Evolutionary conservation across 371 early-diverging fungal genomes (phyloP).

Genomic region (Mortierella sp.): DNA sequence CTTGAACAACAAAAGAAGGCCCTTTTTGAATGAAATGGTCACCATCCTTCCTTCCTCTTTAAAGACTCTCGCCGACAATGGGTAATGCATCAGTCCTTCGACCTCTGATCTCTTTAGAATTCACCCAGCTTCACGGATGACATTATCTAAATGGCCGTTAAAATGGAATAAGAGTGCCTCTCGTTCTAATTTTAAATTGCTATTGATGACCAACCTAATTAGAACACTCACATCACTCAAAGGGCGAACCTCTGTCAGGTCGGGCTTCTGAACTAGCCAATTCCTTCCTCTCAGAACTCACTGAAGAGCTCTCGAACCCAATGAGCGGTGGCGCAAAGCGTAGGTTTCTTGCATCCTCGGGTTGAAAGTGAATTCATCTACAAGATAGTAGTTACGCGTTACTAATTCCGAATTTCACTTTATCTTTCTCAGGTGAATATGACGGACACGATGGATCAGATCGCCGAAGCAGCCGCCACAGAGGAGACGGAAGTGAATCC

Average conservation of each 20-base stretch:
- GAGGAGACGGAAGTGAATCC: conserved; percentile 53
- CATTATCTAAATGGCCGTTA: neutral
- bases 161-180: neutral
- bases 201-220: neutral
- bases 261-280: conserved; percentile 53
- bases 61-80: conserved; percentile 20
- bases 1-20: conserved; percentile 15
- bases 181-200: neutral
- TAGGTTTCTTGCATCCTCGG: conserved; percentile 10
- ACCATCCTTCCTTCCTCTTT: neutral
- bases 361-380: neutral
- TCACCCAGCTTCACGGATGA: neutral
- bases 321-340: conserved; percentile 34
- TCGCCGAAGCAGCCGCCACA: conserved; percentile 55
- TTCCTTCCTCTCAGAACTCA: conserved; percentile 54
- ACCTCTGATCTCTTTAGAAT: neutral
- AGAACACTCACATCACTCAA: conserved; percentile 41
- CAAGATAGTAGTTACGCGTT: neutral
- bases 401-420: neutral
- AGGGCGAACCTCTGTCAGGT: conserved; percentile 48
- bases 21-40: neutral
- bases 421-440: conserved; percentile 36
- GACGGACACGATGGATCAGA: conserved; percentile 54
- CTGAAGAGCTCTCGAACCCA: conserved; percentile 29
- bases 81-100: conserved; percentile 4